Evolutionary conservation across 192 early-diverging fungal genomes (phyloP).

Genomic region (Coemansia sp.): DNA sequence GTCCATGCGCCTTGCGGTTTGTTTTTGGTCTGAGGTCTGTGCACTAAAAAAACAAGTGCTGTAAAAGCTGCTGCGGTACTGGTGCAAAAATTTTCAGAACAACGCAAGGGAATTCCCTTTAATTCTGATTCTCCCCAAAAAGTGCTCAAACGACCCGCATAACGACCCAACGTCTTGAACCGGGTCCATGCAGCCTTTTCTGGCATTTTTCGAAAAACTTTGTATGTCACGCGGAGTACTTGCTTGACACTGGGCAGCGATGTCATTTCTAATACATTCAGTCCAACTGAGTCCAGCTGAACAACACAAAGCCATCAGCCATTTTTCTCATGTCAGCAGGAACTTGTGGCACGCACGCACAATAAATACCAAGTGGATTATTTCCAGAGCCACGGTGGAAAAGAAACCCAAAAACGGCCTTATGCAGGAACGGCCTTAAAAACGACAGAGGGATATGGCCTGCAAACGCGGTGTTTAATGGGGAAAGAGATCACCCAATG

Average conservation of each 20-base stretch:
- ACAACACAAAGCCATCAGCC: no score
- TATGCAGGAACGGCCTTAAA: background rate
- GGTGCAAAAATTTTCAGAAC: no score
- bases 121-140: background rate
- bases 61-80: no score
- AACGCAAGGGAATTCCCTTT: no score
- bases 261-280: background rate
- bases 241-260: background rate
- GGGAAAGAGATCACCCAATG: background rate
- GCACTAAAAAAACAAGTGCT: background rate
- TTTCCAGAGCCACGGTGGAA: background rate
- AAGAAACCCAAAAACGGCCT: background rate
- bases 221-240: no score
- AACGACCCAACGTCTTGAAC: background rate
- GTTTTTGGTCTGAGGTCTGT: background rate
- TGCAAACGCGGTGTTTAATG: background rate
- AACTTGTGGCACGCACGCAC: no score
- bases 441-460: background rate
- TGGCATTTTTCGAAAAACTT: background rate
- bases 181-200: background rate
- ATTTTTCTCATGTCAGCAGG: constrained; percentile 1
- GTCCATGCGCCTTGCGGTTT: no score
- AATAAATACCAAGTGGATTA: background rate
- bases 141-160: background rate
- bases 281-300: no score